Base-by-base conservation (phyloP, 192 early-diverging fungal species). In the Linderina pennispora region DNA sequence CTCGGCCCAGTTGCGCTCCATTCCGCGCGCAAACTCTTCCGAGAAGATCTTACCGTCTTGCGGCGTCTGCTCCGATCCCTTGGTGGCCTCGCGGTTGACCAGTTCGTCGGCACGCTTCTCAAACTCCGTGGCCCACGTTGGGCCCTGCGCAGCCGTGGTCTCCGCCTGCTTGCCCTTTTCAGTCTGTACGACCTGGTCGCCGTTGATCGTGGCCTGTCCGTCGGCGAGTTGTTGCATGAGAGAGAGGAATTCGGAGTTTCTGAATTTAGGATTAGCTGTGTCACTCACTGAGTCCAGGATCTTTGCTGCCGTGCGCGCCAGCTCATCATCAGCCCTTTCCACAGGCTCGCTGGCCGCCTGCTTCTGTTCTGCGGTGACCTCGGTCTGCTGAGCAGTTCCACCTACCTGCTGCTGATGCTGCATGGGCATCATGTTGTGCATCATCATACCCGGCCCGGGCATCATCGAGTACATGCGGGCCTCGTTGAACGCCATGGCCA, bases 181-280 rank as follows among this genome's bases (percentile, higher is more conserved):
- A 22, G 17, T 34, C 45, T 67, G 26, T 23, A 77, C 71, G 15
- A 99, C 72, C 62, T 93, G 88, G 52, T 95, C 84, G 23, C 88
- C 90, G 47, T 88, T 87, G 37, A 99, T 88, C 4, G 78, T 79
- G 1, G 95, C 79, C 61, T 96, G 83, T 15, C 81, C 74, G 74
- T 99, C 90, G 15, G 90, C 77, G 35, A 99, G 70, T 55, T 92
- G 79, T 44, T 88, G 77, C 92, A 99, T 98, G 60, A 99, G 84
- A 10, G 77, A 79, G 67, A 97, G 64, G 50, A 99, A 99, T 32
- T 89, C 80, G 13, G 90, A 94, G 43, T 86, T 79, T 49, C 86
- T 83, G 53, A 99, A 93, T 67, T 98, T 98, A 23, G 95, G 91
- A 45, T 97, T 94, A 32, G 78, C 67, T 4, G 84, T 74, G n/a